phyloP scores from a whole-genome alignment of 805 yeast genomes.

The Saccharomycopsis schoenii region DNA sequence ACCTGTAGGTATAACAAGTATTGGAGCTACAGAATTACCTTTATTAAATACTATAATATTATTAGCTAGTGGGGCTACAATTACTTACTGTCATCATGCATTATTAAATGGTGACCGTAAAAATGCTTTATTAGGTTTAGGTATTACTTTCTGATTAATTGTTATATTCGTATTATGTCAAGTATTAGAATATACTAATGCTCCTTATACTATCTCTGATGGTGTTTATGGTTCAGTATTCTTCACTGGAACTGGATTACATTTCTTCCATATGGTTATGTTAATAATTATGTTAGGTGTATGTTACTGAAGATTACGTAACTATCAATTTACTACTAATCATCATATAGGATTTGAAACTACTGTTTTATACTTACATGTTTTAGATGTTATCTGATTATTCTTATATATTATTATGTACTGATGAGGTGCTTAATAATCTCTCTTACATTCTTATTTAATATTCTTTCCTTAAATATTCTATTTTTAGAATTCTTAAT shows the following conservation, averaged over 20 bases:
- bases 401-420: slow-evolving; percentile 22
- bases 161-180: slow-evolving; percentile 23
- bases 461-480: not conserved
- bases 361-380: slow-evolving; percentile 23
- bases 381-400: slow-evolving; percentile 24
- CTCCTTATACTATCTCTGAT: slow-evolving; percentile 23
- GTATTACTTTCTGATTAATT: slow-evolving; percentile 21
- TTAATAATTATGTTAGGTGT: slow-evolving; percentile 20
- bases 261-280: slow-evolving; percentile 22
- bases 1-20: slow-evolving; percentile 21
- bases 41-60: slow-evolving; percentile 24
- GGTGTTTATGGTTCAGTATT: slow-evolving; percentile 23
- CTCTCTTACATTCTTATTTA: not conserved
- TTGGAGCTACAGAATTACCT: slow-evolving; percentile 23
- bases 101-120: slow-evolving; percentile 19
- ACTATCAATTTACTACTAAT: slow-evolving; percentile 21
- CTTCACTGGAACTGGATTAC: slow-evolving; percentile 23
- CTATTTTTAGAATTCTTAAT: not conserved
- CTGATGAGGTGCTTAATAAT: slow-evolving; percentile 23
- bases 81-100: slow-evolving; percentile 23
- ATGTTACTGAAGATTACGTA: slow-evolving; percentile 20
- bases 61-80: slow-evolving; percentile 24
- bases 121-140: slow-evolving; percentile 19
- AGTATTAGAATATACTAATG: slow-evolving; percentile 22
- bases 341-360: slow-evolving; percentile 23